Percentiles rank a stretch among this genome's conserved stretches.
phyloP scores from a whole-genome alignment of 2,329 filamentous ascomycete genomes.

The Exophiala alcalophila region DNA sequence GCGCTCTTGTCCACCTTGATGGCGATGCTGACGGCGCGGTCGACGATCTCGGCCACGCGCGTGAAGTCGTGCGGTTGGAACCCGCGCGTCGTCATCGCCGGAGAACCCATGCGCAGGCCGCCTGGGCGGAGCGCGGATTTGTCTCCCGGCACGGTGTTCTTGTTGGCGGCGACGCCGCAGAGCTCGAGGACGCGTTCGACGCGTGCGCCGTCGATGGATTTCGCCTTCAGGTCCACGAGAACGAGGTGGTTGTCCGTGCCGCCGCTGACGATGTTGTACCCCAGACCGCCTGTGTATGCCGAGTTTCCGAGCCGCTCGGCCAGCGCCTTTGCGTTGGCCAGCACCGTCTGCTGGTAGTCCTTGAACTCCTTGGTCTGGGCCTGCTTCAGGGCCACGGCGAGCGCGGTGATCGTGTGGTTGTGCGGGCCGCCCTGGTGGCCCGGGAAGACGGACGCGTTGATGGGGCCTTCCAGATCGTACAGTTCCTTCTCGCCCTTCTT shows the following conservation, averaged over 20 bases:
- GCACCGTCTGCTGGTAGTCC: conserved; percentile 84
- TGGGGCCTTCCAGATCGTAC: conserved; percentile 88
- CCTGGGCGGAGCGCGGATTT: conserved; percentile 93
- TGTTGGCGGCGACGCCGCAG: conserved; percentile 99
- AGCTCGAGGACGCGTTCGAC: conserved; percentile 95
- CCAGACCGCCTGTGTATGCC: conserved; percentile 65
- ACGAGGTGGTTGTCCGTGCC: conserved; percentile 98
- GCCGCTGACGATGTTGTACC: conserved; percentile 85
- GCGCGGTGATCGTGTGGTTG: conserved; percentile 97
- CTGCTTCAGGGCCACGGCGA: conserved; percentile 92
- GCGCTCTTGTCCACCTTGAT: conserved; percentile 31
- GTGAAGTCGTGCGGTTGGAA: conserved; percentile 92
- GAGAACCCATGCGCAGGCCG: conserved; percentile 93
- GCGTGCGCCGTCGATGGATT: conserved; percentile 82
- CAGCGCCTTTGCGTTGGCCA: conserved; percentile 87
- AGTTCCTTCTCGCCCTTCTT: conserved; percentile 82
- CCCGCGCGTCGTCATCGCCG: conserved; percentile 94
- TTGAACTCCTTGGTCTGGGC: conserved; percentile 86
- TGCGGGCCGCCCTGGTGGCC: conserved; percentile 97
- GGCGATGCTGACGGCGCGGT: conserved; percentile 74
- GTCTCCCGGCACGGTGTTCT: conserved; percentile 97
- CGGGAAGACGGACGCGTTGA: conserved; percentile 96
- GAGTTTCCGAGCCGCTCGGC: conserved; percentile 66
- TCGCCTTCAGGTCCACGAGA: conserved; percentile 84
- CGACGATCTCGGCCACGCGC: conserved; percentile 84